These are phyloP conservation scores for Phytopythium boreale DNA, from an alignment of 352 stramenopile species.

Conservation along the genomic window DNA sequence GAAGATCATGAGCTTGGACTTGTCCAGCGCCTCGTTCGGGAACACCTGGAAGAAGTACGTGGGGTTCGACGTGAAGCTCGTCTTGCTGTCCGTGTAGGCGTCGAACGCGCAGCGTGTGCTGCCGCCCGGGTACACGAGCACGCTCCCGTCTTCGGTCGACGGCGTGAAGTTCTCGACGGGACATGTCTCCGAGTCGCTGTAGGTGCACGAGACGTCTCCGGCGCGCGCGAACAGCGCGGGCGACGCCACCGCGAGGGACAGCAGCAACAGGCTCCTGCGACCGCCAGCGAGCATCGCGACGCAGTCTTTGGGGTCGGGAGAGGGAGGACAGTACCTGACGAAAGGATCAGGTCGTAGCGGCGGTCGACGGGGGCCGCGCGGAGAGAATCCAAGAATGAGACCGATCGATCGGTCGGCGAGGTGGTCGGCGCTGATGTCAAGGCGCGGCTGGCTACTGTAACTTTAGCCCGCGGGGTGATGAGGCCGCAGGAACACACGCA, in stretches of 20 bases:
- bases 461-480: neutral
- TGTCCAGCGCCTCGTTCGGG: constrained; percentile 31
- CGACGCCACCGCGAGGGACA: neutral
- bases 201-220: constrained; percentile 25
- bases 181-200: constrained; percentile 26
- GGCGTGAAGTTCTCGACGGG: constrained; percentile 23
- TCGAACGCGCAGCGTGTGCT: constrained; percentile 54
- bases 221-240: neutral
- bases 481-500: neutral
- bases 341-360: neutral
- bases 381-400: neutral
- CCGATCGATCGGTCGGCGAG: neutral
- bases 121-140: constrained; percentile 43
- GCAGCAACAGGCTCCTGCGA: neutral
- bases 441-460: neutral
- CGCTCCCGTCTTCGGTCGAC: constrained; percentile 25
- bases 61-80: constrained; percentile 34
- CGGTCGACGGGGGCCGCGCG: neutral
- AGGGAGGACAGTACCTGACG: neutral
- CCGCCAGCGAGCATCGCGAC: neutral
- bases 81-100: constrained; percentile 25
- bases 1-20: constrained; percentile 60
- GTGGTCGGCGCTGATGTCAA: neutral
- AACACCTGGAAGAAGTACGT: constrained; percentile 67
- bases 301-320: neutral